Conservation (phyloP, 495 filamentous ascomycete species). For the Trichoderma gamsii region DNA sequence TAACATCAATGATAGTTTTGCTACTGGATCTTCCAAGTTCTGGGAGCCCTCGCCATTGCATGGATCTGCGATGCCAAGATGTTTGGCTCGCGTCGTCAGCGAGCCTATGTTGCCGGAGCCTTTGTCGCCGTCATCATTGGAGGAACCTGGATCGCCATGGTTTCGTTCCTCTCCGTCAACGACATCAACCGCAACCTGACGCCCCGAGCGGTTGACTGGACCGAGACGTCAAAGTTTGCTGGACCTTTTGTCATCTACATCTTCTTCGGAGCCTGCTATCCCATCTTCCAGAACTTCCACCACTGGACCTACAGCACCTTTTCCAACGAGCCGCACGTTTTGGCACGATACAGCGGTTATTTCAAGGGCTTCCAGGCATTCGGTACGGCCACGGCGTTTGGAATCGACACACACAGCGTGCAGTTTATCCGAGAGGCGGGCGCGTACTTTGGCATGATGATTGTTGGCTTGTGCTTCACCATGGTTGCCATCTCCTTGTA, state of each 20-base stretch:
- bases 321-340: slow-evolving; percentile 7
- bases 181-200: slow-evolving; percentile 3
- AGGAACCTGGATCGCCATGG: slow-evolving; percentile 11
- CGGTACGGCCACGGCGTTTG: slow-evolving; percentile 3
- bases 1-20: neutral
- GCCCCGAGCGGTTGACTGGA: neutral
- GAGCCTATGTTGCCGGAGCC: neutral
- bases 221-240: slow-evolving; percentile 5
- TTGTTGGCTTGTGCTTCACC: neutral
- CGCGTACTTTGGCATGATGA: slow-evolving; percentile 7
- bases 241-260: slow-evolving; percentile 11
- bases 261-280: slow-evolving; percentile 4
- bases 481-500: slow-evolving; percentile 1
- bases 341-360: slow-evolving; percentile 5
- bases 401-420: slow-evolving; percentile 11
- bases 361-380: slow-evolving; percentile 12
- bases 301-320: slow-evolving; percentile 12
- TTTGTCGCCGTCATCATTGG: slow-evolving; percentile 7
- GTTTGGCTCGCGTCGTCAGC: neutral
- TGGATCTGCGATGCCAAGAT: slow-evolving; percentile 3
- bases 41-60: slow-evolving; percentile 11
- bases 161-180: slow-evolving; percentile 5
- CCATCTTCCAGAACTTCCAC: slow-evolving; percentile 12
- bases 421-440: slow-evolving; percentile 10
- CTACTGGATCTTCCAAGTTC: slow-evolving; percentile 8